Conservation (phyloP, 257 asterid genomes). For the Ilex aquifolium region DNA sequence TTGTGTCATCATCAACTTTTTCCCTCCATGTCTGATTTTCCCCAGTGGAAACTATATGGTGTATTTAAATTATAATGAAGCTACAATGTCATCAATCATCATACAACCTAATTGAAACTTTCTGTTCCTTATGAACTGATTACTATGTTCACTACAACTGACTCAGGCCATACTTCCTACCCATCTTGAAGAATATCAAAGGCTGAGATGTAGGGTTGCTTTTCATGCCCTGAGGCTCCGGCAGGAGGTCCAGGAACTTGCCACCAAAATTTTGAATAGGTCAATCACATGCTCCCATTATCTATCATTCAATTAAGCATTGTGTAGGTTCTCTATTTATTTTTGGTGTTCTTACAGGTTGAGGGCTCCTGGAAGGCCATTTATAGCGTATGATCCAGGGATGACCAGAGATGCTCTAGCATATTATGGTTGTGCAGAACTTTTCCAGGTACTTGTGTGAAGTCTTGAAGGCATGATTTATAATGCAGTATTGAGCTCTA, state of each 20-base stretch:
- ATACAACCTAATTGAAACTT: too few relatives aligned
- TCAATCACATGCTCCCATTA: constrained; percentile 1
- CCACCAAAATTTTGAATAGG: constrained; percentile 77
- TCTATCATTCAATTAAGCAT: constrained; percentile 2
- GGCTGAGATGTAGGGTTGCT: constrained; percentile 93
- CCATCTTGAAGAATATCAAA: constrained; percentile 75
- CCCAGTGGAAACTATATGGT: too few relatives aligned
- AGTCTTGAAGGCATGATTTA: constrained; percentile 12
- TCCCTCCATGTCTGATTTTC: too few relatives aligned
- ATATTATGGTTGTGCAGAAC: constrained; percentile 94
- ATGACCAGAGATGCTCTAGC: constrained; percentile 96
- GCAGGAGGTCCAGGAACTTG: constrained; percentile 84
- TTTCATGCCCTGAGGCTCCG: constrained; percentile 83
- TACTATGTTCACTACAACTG: constrained; percentile 5
- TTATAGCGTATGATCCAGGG: constrained; percentile 94
- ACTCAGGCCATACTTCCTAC: constrained; percentile 73
- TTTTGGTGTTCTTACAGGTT: constrained; percentile 32
- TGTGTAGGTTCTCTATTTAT: constrained; percentile 5
- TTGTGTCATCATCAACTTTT: too few relatives aligned
- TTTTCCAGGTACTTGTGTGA: constrained; percentile 67
- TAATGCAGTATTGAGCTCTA: constrained; percentile 1
- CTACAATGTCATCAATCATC: too few relatives aligned
- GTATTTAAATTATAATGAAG: too few relatives aligned
- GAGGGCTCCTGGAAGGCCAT: constrained; percentile 76
- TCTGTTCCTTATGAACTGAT: too few relatives aligned